Evolutionary conservation across 2,329 filamentous ascomycete species (phyloP).

Genomic region (Fusarium keratoplasticum): DNA sequence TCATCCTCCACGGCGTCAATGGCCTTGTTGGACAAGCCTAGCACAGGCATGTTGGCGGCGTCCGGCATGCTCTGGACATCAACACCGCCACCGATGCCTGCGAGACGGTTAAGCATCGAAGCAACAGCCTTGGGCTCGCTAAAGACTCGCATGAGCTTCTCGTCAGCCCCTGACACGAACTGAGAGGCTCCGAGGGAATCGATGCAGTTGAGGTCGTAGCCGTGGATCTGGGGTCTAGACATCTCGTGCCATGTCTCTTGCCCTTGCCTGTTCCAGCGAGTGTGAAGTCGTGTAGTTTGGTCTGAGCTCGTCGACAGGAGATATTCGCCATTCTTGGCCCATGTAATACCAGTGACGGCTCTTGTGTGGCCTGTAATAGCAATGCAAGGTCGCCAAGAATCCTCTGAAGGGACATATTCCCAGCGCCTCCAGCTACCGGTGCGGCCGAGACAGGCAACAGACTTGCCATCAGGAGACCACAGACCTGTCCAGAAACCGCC

Average conservation of each 20-base stretch:
- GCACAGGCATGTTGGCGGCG: constrained; percentile 92
- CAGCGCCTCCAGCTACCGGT: constrained; percentile 95
- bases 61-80: constrained; percentile 73
- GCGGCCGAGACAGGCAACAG: constrained; percentile 84
- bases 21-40: constrained; percentile 96
- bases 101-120: constrained; percentile 75
- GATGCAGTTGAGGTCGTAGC: constrained; percentile 97
- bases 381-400: constrained; percentile 80
- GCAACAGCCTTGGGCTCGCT: constrained; percentile 88
- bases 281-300: constrained; percentile 91
- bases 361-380: constrained; percentile 87
- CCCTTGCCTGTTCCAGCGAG: constrained; percentile 73
- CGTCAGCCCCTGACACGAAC: constrained; percentile 95
- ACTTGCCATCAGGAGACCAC: constrained; percentile 83
- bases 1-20: constrained; percentile 70
- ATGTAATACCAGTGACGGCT: constrained; percentile 83
- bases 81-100: constrained; percentile 63
- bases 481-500: constrained; percentile 97
- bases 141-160: constrained; percentile 98
- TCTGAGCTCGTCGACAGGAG: constrained; percentile 90
- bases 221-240: constrained; percentile 94
- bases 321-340: constrained; percentile 85
- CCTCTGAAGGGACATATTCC: constrained; percentile 70
- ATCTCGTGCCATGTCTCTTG: constrained; percentile 89
- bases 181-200: constrained; percentile 77